A percentile compares a stretch with the other conserved stretches of the same genome.
Conservation (phyloP, 164 flowering plant species). For the Macadamia integrifolia region DNA sequence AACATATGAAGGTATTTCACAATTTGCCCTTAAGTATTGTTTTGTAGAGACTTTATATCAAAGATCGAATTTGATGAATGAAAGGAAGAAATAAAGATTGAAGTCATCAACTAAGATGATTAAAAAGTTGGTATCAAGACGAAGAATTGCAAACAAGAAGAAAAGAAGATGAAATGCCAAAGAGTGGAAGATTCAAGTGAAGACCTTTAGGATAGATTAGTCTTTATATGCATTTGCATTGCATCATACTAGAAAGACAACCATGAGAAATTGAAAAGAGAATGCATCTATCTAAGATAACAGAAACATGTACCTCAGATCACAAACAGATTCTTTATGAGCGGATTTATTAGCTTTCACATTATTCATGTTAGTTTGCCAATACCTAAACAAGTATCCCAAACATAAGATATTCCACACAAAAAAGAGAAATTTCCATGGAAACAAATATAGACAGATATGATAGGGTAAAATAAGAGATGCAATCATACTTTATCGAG, state of each 20-base stretch:
- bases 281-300: not conserved
- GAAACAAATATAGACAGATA: not conserved
- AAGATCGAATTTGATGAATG: no score
- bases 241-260: not conserved
- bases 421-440: not conserved
- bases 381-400: conserved; percentile 54
- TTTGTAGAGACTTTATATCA: no score
- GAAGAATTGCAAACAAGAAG: no score
- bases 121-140: no score
- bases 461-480: not conserved
- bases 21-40: no score
- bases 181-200: no score
- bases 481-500: conserved; percentile 66
- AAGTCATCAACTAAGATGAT: no score
- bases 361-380: conserved; percentile 99
- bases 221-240: no score
- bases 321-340: conserved; percentile 97
- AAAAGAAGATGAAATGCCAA: no score
- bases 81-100: no score
- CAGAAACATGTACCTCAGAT: conserved; percentile 53
- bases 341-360: conserved; percentile 96
- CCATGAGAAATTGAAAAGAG: not conserved
- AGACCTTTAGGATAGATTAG: no score
- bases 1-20: no score
- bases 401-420: not conserved